phyloP scores from a whole-genome alignment of 2,329 filamentous ascomycete species.

The Bipolaris bicolor region DNA sequence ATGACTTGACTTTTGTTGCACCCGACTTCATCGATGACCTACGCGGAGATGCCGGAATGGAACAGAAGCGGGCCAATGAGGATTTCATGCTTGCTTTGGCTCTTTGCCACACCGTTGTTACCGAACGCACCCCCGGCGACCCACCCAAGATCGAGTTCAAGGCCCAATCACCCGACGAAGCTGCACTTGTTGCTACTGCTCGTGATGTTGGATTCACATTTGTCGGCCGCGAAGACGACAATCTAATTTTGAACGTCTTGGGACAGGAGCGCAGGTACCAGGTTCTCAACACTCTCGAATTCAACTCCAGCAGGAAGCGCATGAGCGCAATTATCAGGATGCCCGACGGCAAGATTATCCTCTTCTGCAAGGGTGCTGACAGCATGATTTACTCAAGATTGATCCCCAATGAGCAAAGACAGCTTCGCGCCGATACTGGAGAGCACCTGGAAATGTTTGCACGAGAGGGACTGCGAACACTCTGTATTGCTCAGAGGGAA shows the following conservation, averaged over 20 bases:
- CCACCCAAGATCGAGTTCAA: slow-evolving; percentile 92
- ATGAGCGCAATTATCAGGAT: slow-evolving; percentile 98
- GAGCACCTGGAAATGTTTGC: slow-evolving; percentile 98
- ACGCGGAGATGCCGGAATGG: slow-evolving; percentile 73
- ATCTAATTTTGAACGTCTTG: slow-evolving; percentile 83
- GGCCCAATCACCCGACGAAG: slow-evolving; percentile 95
- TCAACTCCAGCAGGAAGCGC: slow-evolving; percentile 94
- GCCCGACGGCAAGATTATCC: slow-evolving; percentile 85
- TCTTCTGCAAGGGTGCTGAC: slow-evolving; percentile 98
- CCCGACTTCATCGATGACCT: slow-evolving; percentile 88
- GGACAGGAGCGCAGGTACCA: slow-evolving; percentile 85
- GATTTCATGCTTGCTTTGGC: slow-evolving; percentile 94
- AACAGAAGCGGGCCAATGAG: slow-evolving; percentile 78
- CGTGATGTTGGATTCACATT: slow-evolving; percentile 96
- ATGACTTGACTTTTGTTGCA: slow-evolving; percentile 89
- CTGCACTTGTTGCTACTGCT: slow-evolving; percentile 90
- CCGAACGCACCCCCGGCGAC: slow-evolving; percentile 87
- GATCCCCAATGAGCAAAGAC: slow-evolving; percentile 80
- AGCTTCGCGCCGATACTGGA: slow-evolving; percentile 81
- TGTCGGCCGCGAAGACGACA: slow-evolving; percentile 77
- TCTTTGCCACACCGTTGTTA: slow-evolving; percentile 95
- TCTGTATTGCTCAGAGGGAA: slow-evolving; percentile 88
- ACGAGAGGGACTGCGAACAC: slow-evolving; percentile 88
- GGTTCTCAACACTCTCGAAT: slow-evolving; percentile 93
- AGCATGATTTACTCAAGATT: slow-evolving; percentile 95